These are phyloP conservation scores for Mortierella sp. DNA, from an alignment of 371 early-diverging fungal species.

Conservation along the genomic window DNA sequence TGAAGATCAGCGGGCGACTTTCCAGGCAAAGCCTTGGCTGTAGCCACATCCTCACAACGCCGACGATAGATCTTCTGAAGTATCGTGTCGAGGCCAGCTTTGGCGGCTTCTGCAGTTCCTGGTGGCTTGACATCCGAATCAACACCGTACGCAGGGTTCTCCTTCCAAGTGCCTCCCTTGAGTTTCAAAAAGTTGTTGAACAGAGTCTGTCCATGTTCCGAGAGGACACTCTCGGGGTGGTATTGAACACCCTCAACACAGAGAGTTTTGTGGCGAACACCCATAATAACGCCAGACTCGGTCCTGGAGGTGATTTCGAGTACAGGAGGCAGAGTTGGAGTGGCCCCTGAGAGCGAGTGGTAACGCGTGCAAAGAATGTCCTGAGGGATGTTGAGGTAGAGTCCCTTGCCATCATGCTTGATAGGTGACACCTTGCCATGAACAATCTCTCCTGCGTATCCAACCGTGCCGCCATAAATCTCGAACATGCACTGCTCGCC, in stretches of 20 bases:
- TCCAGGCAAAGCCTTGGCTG: conserved; percentile 79
- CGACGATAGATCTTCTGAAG: conserved; percentile 78
- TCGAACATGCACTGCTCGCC: conserved; percentile 97
- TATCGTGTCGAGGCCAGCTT: conserved; percentile 60
- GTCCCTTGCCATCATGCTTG: conserved; percentile 88
- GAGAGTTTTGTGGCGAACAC: conserved; percentile 87
- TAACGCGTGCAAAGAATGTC: conserved; percentile 90
- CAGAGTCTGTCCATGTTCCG: conserved; percentile 88
- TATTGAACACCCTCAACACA: conserved; percentile 97
- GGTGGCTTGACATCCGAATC: conserved; percentile 40
- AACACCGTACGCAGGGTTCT: conserved; percentile 67
- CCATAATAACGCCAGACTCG: conserved; percentile 91
- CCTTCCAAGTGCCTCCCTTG: conserved; percentile 88
- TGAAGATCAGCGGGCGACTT: conserved; percentile 73
- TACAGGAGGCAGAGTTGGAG: conserved; percentile 80
- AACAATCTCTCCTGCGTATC: conserved; percentile 90
- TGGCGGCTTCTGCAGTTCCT: conserved; percentile 38
- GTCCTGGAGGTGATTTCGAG: conserved; percentile 90
- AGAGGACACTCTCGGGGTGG: conserved; percentile 96
- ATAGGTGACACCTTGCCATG: conserved; percentile 94
- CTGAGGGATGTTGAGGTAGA: conserved; percentile 87
- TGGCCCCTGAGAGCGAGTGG: conserved; percentile 94
- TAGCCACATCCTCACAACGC: conserved; percentile 82
- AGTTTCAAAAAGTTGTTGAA: conserved; percentile 89
- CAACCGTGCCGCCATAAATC: conserved; percentile 92